Evolutionary conservation across 768 basidiomycete species (phyloP).

Genomic region (Infundibulicybe gibba): DNA sequence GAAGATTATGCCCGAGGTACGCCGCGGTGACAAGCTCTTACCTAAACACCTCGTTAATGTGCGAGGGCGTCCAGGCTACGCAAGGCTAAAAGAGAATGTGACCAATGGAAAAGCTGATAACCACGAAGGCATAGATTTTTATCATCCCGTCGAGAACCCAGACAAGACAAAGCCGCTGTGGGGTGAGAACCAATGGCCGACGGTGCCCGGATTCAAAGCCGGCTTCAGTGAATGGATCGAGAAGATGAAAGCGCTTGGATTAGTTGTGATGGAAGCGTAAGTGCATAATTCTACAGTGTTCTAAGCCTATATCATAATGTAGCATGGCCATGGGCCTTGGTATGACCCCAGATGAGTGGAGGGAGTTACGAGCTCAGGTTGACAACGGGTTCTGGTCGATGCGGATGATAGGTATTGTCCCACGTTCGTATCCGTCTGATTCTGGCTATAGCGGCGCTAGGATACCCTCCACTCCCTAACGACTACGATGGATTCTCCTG

Average conservation of each 20-base stretch:
- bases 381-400: slow-evolving; percentile 90
- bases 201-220: slow-evolving; percentile 49
- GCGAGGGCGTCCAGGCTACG: slow-evolving; percentile 58
- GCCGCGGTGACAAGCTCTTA: not conserved
- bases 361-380: slow-evolving; percentile 60
- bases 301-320: not conserved
- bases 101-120: slow-evolving; percentile 83
- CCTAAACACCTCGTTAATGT: not conserved
- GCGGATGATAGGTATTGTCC: slow-evolving; percentile 66
- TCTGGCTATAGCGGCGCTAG: slow-evolving; percentile 27
- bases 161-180: slow-evolving; percentile 70
- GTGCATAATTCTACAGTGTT: slow-evolving; percentile 19
- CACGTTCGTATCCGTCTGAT: not conserved
- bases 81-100: slow-evolving; percentile 77
- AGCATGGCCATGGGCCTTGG: slow-evolving; percentile 85
- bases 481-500: slow-evolving; percentile 84
- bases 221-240: slow-evolving; percentile 74
- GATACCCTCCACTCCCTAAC: slow-evolving; percentile 83
- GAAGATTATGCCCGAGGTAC: slow-evolving; percentile 78
- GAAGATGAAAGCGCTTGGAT: slow-evolving; percentile 82
- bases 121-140: slow-evolving; percentile 84
- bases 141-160: slow-evolving; percentile 65
- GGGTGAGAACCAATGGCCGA: slow-evolving; percentile 90
- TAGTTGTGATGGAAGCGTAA: slow-evolving; percentile 84
- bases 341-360: slow-evolving; percentile 68